phyloP scores from a whole-genome alignment of 208 protist genomes.

The Leishmania braziliensis region DNA sequence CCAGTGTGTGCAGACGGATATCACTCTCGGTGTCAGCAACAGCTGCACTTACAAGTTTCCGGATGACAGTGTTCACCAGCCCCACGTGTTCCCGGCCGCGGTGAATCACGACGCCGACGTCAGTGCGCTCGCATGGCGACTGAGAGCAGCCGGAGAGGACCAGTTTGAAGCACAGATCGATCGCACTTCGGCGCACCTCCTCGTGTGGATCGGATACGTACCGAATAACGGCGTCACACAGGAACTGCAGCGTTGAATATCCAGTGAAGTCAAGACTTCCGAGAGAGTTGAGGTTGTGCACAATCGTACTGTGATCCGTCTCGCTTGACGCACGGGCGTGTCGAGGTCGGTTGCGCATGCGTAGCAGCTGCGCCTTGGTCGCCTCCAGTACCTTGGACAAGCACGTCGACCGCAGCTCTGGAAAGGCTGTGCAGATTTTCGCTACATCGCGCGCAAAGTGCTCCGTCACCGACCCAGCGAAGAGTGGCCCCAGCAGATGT shows the following conservation, averaged over 20 bases:
- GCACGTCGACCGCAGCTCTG: constrained; percentile 87
- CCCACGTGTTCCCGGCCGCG: constrained; percentile 80
- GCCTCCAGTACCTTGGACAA: constrained; percentile 87
- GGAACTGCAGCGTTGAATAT: constrained; percentile 87
- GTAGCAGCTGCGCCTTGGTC: constrained; percentile 67
- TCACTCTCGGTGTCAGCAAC: constrained; percentile 89
- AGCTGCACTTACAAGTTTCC: constrained; percentile 80
- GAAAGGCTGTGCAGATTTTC: constrained; percentile 87
- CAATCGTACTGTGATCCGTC: constrained; percentile 38
- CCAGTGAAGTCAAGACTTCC: constrained; percentile 82
- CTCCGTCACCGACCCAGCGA: constrained; percentile 70
- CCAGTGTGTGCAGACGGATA: constrained; percentile 85
- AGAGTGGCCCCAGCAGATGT: constrained; percentile 74
- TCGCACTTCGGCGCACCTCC: constrained; percentile 84
- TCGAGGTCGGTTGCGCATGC: constrained; percentile 32
- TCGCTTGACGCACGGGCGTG: constrained; percentile 23
- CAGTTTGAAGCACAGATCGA: constrained; percentile 90
- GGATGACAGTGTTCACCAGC: constrained; percentile 77
- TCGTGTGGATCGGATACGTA: constrained; percentile 85
- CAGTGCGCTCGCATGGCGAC: constrained; percentile 68
- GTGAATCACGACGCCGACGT: constrained; percentile 80
- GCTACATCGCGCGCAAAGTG: constrained; percentile 80
- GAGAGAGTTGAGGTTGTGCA: constrained; percentile 72
- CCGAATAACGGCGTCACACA: constrained; percentile 78
- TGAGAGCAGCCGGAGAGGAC: constrained; percentile 80